Base-by-base conservation (phyloP, 768 basidiomycete species). In the Mrakia gelida region DNA sequence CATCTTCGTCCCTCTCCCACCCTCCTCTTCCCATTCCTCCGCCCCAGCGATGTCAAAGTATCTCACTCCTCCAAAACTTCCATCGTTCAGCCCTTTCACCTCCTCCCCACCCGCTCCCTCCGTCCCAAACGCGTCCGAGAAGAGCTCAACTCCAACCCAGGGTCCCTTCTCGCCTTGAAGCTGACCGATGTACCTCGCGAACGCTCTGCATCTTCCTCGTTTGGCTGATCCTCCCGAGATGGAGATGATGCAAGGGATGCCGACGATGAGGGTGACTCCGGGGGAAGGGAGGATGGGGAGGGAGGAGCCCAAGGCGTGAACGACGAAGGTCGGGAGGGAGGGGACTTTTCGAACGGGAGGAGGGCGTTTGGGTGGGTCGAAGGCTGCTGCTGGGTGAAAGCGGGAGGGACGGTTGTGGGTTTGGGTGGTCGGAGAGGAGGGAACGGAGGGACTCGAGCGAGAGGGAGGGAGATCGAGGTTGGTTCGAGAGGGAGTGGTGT, bases 141-240 rank as follows among this genome's bases (percentile, higher is more conserved):
- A 92, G 16, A 94, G 92, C 83, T 95, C 94, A 23, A 95, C 92
- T 21, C 94, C 94, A 10, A 95, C 92, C 94, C 94, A 95, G 0
- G 92, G 89, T 0, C 94, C 94, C 7, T 82, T 80, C 83, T 94
- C 92, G 54, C 93, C 94, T 71, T 89, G 87, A 2, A 95, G 90
- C 82, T 93, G 92, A 9, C 92, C 94, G 73, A 95, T 93, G 82
- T 95, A 95, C 7, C 93, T 86, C 30, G 93, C 94, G 81, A 90
- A 91, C 0, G 94, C 94, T 71, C 91, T 90, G 87, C 95, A 93
- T 13, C 92, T 88, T 80, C 91, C 90, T 54, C 91, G 88, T 82
- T 92, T 92, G 61, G 90, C 75, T 1, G 76, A 21, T 11, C 52
- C 56, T 21, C 52, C 59, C 1, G 34, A 54, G 26, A 81, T 91